Conservation (phyloP, 1,284 basidiomycete species). For the Cryptococcus wingfieldii region DNA sequence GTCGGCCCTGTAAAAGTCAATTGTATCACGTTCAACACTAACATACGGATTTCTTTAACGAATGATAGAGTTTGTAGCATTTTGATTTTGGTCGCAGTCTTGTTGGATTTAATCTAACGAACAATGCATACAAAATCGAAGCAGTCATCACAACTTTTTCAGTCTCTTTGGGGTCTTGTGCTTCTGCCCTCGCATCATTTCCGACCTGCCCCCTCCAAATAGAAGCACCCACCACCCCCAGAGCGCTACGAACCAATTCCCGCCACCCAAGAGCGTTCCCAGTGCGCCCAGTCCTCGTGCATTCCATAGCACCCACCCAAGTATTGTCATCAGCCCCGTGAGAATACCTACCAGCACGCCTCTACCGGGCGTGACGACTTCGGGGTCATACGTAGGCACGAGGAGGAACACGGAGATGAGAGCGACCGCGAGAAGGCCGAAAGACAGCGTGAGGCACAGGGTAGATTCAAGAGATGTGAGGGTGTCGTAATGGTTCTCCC, state of each 20-base stretch:
- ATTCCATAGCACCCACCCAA: constrained; percentile 34
- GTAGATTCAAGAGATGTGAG: constrained; percentile 43
- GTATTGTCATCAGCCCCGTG: constrained; percentile 31
- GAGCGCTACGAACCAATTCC: constrained; percentile 35
- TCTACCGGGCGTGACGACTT: constrained; percentile 24
- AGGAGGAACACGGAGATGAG: constrained; percentile 37
- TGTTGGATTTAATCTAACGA: too few species aligned
- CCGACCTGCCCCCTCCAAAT: constrained; percentile 36
- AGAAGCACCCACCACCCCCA: constrained; percentile 48
- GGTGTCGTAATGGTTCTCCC: constrained; percentile 39
- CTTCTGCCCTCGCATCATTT: constrained; percentile 17
- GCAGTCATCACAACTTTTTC: constrained; percentile 14
- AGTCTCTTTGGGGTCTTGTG: constrained; percentile 23
- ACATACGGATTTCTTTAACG: too few species aligned
- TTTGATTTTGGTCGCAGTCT: too few species aligned
- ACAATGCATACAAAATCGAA: not conserved
- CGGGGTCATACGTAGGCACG: constrained; percentile 31
- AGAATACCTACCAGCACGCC: constrained; percentile 32
- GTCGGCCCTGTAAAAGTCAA: not conserved
- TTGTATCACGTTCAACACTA: not conserved
- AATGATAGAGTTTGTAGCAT: too few species aligned
- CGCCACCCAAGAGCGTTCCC: constrained; percentile 29
- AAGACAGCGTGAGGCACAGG: constrained; percentile 33
- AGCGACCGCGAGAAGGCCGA: constrained; percentile 36
- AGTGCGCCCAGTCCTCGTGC: constrained; percentile 35